These are phyloP conservation scores for Aspergillus hancockii DNA, from an alignment of 495 filamentous ascomycete species.

Conservation along the genomic window DNA sequence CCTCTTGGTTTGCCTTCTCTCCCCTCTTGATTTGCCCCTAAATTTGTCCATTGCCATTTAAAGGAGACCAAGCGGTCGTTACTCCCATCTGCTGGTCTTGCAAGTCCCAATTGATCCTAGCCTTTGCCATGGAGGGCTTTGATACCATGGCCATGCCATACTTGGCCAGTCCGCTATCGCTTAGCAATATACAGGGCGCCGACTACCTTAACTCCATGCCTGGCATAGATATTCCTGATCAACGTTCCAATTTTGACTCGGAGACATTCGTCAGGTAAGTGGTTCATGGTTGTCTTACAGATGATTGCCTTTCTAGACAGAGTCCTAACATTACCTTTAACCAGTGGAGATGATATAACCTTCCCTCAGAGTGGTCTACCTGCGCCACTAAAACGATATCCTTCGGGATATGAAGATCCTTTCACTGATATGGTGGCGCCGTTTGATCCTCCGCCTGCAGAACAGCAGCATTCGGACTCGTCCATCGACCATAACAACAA, in stretches of 20 bases:
- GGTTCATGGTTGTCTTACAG: neutral
- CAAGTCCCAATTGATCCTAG: conserved; percentile 6
- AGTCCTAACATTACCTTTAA: conserved; percentile 7
- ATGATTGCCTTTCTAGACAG: neutral
- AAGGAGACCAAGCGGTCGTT: neutral
- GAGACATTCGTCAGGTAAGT: conserved; percentile 61
- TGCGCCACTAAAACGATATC: conserved; percentile 40
- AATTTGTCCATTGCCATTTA: conserved; percentile 3
- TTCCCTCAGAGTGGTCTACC: conserved; percentile 39
- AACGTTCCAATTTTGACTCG: conserved; percentile 57
- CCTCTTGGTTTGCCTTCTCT: conserved; percentile 10
- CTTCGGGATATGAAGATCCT: conserved; percentile 66
- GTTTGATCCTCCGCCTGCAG: conserved; percentile 51
- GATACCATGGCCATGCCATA: conserved; percentile 67
- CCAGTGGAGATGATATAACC: conserved; percentile 42
- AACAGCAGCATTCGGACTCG: conserved; percentile 39
- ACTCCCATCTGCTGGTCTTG: conserved; percentile 8
- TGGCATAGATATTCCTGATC: conserved; percentile 56
- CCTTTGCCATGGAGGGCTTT: conserved; percentile 61
- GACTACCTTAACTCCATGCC: conserved; percentile 57
- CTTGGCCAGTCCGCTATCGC: conserved; percentile 54
- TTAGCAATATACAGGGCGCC: conserved; percentile 50
- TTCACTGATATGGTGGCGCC: conserved; percentile 56
- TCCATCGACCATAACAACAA: conserved; percentile 73
- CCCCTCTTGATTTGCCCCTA: neutral